Evolutionary conservation across 306 rosid genomes (phyloP).

Genomic region (Bauhinia variegata): DNA sequence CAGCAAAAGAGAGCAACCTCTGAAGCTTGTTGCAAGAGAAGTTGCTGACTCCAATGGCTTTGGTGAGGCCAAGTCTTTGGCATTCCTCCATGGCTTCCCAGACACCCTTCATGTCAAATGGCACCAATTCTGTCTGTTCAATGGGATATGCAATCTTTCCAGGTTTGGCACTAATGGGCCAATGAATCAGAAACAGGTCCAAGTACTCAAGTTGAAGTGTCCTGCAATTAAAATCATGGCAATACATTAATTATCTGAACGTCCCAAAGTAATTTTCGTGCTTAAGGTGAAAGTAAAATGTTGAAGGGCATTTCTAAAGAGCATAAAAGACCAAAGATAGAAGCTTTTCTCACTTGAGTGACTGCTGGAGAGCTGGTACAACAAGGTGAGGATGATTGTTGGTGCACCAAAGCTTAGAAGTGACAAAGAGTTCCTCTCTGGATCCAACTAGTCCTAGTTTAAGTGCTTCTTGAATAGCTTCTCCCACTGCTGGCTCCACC

Average conservation of each 20-base stretch:
- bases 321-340: no score
- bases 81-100: conserved; percentile 83
- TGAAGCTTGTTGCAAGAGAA: conserved; percentile 72
- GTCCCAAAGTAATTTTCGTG: no score
- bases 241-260: no score
- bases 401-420: conserved; percentile 55
- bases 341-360: conserved; percentile 33
- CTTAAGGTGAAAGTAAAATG: no score
- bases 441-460: conserved; percentile 40
- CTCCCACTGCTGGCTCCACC: conserved; percentile 45
- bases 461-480: conserved; percentile 50
- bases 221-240: no score
- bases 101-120: conserved; percentile 64
- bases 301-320: no score
- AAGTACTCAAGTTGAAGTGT: conserved; percentile 47
- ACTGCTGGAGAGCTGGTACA: conserved; percentile 43
- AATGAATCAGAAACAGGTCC: conserved; percentile 46
- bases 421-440: conserved; percentile 46
- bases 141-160: conserved; percentile 52
- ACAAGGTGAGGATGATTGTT: conserved; percentile 48
- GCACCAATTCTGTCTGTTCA: conserved; percentile 40
- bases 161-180: conserved; percentile 49
- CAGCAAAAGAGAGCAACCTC: conserved; percentile 58
- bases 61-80: conserved; percentile 76
- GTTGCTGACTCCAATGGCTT: conserved; percentile 81